Percentiles rank a stretch among this genome's conserved stretches.
Evolutionary conservation across 2,329 filamentous ascomycete species (phyloP).

Genomic region (Paradendryphiella salina): DNA sequence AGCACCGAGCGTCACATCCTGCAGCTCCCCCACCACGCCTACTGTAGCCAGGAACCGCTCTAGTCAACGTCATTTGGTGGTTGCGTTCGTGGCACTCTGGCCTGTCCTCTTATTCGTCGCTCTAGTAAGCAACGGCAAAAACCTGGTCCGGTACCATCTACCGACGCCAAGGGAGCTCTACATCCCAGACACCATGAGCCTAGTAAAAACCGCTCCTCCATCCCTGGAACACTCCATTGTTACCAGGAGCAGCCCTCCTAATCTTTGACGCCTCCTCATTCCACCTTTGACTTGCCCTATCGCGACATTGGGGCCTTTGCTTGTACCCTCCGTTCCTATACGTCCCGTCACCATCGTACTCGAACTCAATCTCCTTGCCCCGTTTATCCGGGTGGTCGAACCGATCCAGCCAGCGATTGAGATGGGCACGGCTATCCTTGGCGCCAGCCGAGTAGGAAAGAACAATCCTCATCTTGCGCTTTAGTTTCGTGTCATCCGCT

Average conservation of each 20-base stretch:
- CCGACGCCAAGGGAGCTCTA: too few relatives aligned
- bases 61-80: too few relatives aligned
- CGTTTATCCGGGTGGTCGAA: constrained; percentile 13
- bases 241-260: not conserved
- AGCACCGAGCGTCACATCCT: too few relatives aligned
- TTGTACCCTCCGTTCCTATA: constrained; percentile 6
- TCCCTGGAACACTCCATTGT: not conserved
- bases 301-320: constrained; percentile 1
- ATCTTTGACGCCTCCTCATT: constrained; percentile 2
- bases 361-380: constrained; percentile 12
- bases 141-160: too few relatives aligned
- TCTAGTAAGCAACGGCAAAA: too few relatives aligned
- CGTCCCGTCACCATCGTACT: constrained; percentile 5
- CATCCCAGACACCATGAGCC: too few relatives aligned
- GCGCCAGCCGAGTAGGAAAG: constrained; percentile 10
- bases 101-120: too few relatives aligned
- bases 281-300: constrained; percentile 1
- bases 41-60: too few relatives aligned
- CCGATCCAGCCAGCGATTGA: constrained; percentile 17
- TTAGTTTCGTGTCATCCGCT: not conserved
- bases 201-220: not conserved
- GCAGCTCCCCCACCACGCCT: too few relatives aligned
- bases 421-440: constrained; percentile 8
- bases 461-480: constrained; percentile 9
- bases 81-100: too few relatives aligned